Base-by-base conservation (phyloP, 371 early-diverging fungal genomes). In the Mortierella sp. region DNA sequence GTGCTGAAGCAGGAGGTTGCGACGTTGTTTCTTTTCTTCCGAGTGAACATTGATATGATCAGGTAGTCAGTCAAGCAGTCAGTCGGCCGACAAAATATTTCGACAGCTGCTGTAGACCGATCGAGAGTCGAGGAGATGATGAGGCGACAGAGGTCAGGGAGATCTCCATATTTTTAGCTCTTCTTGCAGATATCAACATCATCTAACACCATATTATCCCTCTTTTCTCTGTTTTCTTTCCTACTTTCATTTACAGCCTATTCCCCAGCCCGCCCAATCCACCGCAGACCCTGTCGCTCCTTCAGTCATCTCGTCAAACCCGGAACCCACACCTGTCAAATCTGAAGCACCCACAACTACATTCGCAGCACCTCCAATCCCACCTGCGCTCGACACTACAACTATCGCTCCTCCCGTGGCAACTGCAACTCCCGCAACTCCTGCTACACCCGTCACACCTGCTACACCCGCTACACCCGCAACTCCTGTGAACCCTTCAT, bases 401-500 rank as follows among this genome's bases (percentile, higher is more conserved):
- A 2, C 78, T 6, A 43, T 51, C 35, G 27, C 49, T 43, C 44
- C 75, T 32, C 27, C 75, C 4, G n/a, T 56, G 21, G 11, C 55
- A 12, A 21, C 70, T 24, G n/a, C 65, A 43, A 38, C 58, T n/a
- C 48, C 21, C 18, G 41, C 58, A 32, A 48, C 72, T 24, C 77
- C 63, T 12, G 27, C 70, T 16, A 49, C 49, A 38, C 18, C 71
- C 18, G n/a, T 63, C 11, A 48, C 58, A 38, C 48, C 32, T n/a
- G 38, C 56, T 32, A 46, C 72, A 14, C 76, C 60, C 11, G 27
- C 70, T 24, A 49, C 58, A 18, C 18, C 71, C 10, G 32, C 65
- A n/a, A 38, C 58, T 27, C 41, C 78, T 10, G 29, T 74, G 51
- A 70, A 55, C 32, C 74, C 60, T 18, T 21, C 65, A 16, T 24